Conservation (phyloP, 352 stramenopile species). For the Pythium brachiatum region DNA sequence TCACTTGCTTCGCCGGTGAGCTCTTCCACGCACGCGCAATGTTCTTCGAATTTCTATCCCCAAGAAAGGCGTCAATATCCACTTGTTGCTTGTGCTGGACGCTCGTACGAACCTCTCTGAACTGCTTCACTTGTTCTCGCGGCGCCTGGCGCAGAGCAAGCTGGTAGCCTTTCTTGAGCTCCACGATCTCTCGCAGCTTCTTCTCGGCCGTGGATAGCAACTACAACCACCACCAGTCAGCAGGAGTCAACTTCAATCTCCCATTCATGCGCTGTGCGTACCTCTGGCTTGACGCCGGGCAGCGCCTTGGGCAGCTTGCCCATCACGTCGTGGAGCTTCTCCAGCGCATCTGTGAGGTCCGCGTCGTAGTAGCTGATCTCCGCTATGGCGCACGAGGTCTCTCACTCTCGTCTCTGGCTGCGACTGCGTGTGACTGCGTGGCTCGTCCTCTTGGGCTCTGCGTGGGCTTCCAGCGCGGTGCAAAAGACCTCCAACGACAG, state of each 20-base stretch:
- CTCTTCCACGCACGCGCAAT: slow-evolving; percentile 74
- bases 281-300: slow-evolving; percentile 58
- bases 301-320: slow-evolving; percentile 77
- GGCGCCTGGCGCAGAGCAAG: slow-evolving; percentile 73
- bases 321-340: slow-evolving; percentile 86
- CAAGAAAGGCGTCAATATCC: background rate
- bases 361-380: slow-evolving; percentile 89
- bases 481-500: background rate
- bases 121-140: slow-evolving; percentile 60
- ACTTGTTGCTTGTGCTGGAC: too few relatives aligned
- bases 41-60: slow-evolving; percentile 80
- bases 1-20: slow-evolving; percentile 76
- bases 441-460: slow-evolving; percentile 3
- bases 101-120: slow-evolving; percentile 71
- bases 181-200: slow-evolving; percentile 79
- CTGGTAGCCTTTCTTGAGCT: slow-evolving; percentile 86
- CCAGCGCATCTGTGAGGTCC: slow-evolving; percentile 78
- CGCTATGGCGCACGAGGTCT: too few relatives aligned
- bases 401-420: background rate
- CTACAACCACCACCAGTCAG: too few relatives aligned
- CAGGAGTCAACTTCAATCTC: too few relatives aligned
- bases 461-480: background rate
- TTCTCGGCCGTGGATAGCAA: slow-evolving; percentile 75
- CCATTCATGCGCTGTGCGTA: too few relatives aligned
- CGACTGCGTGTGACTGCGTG: background rate